These are phyloP conservation scores for Rhododendron simsii DNA, from an alignment of 148 eudicot species.

Conservation along the genomic window DNA sequence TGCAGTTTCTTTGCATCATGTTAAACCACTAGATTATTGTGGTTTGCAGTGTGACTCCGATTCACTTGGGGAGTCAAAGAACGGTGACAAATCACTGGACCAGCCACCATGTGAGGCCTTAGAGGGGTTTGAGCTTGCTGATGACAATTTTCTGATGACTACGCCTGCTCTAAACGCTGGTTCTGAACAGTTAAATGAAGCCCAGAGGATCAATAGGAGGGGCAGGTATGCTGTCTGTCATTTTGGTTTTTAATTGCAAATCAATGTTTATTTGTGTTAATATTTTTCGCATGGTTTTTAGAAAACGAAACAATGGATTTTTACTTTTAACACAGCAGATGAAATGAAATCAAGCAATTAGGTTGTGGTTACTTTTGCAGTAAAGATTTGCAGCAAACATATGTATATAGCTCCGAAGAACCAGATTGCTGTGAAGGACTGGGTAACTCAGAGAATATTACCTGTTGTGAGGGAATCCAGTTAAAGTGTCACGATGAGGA, in stretches of 20 bases:
- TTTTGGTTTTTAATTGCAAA: neutral
- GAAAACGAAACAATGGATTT: neutral
- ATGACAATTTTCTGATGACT: constrained; percentile 14
- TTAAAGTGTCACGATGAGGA: neutral
- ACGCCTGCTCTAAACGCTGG: constrained; percentile 4
- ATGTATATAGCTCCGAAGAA: neutral
- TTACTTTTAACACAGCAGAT: neutral
- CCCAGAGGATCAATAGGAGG: constrained; percentile 11
- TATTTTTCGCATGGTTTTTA: neutral
- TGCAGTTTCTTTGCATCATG: constrained; percentile 16
- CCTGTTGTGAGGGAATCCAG: neutral
- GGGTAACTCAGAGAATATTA: neutral
- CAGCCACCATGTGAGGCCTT: constrained; percentile 8
- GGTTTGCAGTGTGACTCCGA: constrained; percentile 19
- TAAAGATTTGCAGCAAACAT: neutral
- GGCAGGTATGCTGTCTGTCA: constrained; percentile 12
- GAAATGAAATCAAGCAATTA: constrained; percentile 10
- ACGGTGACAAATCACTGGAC: constrained; percentile 7
- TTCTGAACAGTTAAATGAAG: constrained; percentile 9
- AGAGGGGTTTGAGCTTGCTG: constrained; percentile 10
- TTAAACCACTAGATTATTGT: constrained; percentile 11
- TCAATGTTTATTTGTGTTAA: neutral
- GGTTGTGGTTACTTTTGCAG: constrained; percentile 11
- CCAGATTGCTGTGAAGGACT: neutral
- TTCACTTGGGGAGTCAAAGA: constrained; percentile 18